These are phyloP conservation scores for Neopestalotiopsis sp. DNA, from an alignment of 2,329 filamentous ascomycete genomes.

Conservation along the genomic window DNA sequence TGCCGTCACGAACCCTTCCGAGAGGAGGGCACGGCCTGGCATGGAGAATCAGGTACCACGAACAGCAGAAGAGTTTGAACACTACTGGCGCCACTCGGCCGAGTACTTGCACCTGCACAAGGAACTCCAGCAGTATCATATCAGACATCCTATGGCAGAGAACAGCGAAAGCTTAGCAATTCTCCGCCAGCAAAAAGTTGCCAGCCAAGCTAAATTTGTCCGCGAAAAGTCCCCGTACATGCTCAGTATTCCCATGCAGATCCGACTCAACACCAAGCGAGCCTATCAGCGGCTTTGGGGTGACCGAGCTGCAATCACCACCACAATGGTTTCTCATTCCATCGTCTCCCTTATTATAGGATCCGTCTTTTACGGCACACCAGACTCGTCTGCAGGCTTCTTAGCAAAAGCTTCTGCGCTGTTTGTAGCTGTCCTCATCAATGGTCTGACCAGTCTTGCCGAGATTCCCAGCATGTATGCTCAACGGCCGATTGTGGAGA, in stretches of 20 bases:
- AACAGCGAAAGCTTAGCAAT: conserved; percentile 42
- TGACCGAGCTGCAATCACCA: conserved; percentile 53
- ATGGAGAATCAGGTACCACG: conserved; percentile 67
- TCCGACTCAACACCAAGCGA: conserved; percentile 54
- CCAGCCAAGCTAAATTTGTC: conserved; percentile 56
- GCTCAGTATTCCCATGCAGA: conserved; percentile 60
- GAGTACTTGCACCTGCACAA: conserved; percentile 47
- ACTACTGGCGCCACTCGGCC: conserved; percentile 48
- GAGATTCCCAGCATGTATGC: conserved; percentile 55
- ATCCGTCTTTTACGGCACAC: conserved; percentile 61
- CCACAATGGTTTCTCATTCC: conserved; percentile 51
- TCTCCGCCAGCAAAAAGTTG: conserved; percentile 53
- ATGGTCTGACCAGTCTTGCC: conserved; percentile 60
- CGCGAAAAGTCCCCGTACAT: conserved; percentile 61
- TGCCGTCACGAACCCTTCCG: conserved; percentile 67
- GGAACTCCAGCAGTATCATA: conserved; percentile 57
- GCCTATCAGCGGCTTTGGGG: conserved; percentile 58
- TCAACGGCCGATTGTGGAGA: conserved; percentile 51
- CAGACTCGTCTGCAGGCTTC: conserved; percentile 55
- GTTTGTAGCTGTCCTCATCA: conserved; percentile 66
- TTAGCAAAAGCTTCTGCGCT: conserved; percentile 59
- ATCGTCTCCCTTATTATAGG: conserved; percentile 66
- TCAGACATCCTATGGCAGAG: conserved; percentile 47
- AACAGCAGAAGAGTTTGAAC: conserved; percentile 72
- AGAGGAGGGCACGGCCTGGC: conserved; percentile 60